Base-by-base conservation (phyloP, 257 asterid species). In the Nemophila menziesii region DNA sequence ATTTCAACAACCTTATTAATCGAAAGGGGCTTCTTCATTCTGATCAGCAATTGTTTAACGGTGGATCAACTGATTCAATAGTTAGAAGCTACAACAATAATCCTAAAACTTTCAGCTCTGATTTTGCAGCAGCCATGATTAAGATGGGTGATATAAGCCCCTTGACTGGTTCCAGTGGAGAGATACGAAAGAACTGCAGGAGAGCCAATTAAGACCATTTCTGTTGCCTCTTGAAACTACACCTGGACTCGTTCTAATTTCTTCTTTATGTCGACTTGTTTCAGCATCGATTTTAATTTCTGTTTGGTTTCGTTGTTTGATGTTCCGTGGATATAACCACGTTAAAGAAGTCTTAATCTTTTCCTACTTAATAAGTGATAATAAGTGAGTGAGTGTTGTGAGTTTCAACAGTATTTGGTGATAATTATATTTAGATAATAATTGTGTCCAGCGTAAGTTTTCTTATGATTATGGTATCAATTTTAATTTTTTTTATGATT, bases 141-240 rank as follows among this genome's bases (percentile, higher is more conserved):
- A 75, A 46, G 54, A 89, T 84, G 95, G 95, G 95, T 2, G 81
- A 87, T 17, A 71, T 78, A 11, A 61, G 64, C 4, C 92, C 89
- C 20, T 80, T 83, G 13, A 83, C 93, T 0, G 95, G 97, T 9
- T 63, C 72, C 0, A 66, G 60, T 0, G 97, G 97, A 13, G 92
- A 83, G 69, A 55, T 83, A 3, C 75, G 97, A 78, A 75, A 27
- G 52, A 83, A 87, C 20, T 87, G 95, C 75, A 71, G 93, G 67
- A 72, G 72, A 60, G 2, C 23, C 8, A 86, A 86, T 33, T 75
- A 24, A 9, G 33, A 9, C n/a, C n/a, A n/a, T n/a, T n/a, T n/a
- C n/a, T n/a, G n/a, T n/a, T n/a, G n/a, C n/a, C n/a, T 24, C 33
- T 9, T 24, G 9, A 24, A 24, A 24, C 9, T 4, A 24, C 33